Evolutionary conservation across 73 alveolate genomes (phyloP), one percentile per base, ranked within the genome.

Genomic region (Uronychia setigera): DNA sequence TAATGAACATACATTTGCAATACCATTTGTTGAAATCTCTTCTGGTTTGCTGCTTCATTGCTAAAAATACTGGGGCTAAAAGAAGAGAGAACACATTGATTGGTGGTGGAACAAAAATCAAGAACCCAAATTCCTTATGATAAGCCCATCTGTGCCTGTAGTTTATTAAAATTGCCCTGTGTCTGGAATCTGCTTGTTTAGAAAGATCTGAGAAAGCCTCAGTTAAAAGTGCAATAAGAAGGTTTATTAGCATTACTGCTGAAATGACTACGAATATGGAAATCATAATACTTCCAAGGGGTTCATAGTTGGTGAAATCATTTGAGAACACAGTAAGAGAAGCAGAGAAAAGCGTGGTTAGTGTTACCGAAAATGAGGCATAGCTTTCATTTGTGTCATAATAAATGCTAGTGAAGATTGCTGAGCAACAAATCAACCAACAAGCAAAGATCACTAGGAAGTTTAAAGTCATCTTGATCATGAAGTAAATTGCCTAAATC

Each of bases 141-240:
- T 82, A 85, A 26, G 85, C 86, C 91, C 91, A 85, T 77, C 91
- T 76, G 58, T 85, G 91, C 74, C 91, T 85, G 76, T 85, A 85
- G 76, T 77, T 74, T 33, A 85, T 85, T 28, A 85, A 34, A 1
- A 77, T 85, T 1, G 91, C 91, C 31, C 91, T 76, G 32, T 85
- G 91, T 77, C 91, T 76, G 26, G 86, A 77, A 31, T 85, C 91
- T 33, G 91, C 91, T n/a, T 85, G 46, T 46, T 74, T 76, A 5
- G 80, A 35, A 0, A 85, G 60, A 25, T 33, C 83, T 26, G 86
- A 85, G 35, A 77, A 85, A 0, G 91, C 86, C 46, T 85, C 91
- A 0, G 91, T 85, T 28, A 85, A 31, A 0, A 85, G 81, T 1
- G 91, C 91, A 77, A 85, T 85, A 1, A 85, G 81, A 0, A 85